phyloP scores from a whole-genome alignment of 306 rosid genomes.

The Medicago truncatula region DNA sequence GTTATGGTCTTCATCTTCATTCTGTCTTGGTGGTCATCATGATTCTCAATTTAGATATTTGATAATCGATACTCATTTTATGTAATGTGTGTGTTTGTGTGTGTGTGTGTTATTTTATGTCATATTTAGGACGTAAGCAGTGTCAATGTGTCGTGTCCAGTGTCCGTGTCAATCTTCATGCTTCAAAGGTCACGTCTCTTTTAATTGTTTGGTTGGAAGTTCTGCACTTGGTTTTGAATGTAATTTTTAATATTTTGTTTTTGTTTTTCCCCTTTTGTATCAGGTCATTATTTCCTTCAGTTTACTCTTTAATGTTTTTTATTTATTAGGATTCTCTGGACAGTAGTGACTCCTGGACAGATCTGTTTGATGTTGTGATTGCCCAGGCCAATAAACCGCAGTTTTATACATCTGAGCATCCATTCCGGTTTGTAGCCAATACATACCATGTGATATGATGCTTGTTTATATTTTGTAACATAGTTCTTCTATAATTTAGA shows the following conservation, averaged over 20 bases:
- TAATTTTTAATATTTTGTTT: slow-evolving; percentile 16
- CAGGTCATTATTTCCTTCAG: slow-evolving; percentile 38
- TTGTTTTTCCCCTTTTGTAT: slow-evolving; percentile 29
- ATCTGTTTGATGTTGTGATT: slow-evolving; percentile 94
- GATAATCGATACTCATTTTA: background rate
- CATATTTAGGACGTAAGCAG: background rate
- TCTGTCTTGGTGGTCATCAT: background rate
- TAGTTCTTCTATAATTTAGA: background rate
- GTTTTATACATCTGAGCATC: slow-evolving; percentile 94
- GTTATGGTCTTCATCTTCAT: background rate
- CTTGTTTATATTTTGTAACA: slow-evolving; percentile 18
- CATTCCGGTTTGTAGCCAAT: slow-evolving; percentile 80
- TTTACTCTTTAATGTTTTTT: slow-evolving; percentile 42
- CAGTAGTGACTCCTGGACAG: slow-evolving; percentile 79
- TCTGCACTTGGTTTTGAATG: slow-evolving; percentile 31
- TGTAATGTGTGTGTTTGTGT: background rate
- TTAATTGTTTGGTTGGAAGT: slow-evolving; percentile 34
- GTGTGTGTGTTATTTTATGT: background rate
- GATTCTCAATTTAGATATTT: background rate
- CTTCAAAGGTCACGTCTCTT: slow-evolving; percentile 8
- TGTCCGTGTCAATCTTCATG: background rate
- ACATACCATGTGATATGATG: slow-evolving; percentile 9
- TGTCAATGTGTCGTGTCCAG: background rate
- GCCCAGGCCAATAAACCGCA: slow-evolving; percentile 92
- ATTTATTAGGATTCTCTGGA: slow-evolving; percentile 74